Base-by-base conservation (phyloP, 2,329 filamentous ascomycete species). In the Bimuria novae-zelandiae region DNA sequence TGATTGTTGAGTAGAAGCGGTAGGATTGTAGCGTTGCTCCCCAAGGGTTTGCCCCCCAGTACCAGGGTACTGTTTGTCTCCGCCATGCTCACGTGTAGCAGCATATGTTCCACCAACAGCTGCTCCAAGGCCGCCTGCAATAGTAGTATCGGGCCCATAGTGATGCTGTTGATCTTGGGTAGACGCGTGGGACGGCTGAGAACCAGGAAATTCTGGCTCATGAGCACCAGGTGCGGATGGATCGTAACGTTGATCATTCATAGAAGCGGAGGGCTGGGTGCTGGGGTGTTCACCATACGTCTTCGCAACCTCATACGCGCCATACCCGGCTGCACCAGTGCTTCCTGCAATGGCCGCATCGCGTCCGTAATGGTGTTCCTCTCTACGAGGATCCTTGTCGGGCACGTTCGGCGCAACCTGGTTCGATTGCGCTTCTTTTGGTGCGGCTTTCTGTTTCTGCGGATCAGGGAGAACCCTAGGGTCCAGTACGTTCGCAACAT, bases 261-360 rank as follows among this genome's bases (percentile, higher is more conserved):
- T 64, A 8, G 68, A 58, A 10, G 68, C 64, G 17, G 45, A 44
- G 2, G 65, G 62, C 29, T 68, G 68, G 4, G 68, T 72, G 57
- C 54, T 64, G 21, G 56, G 64, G 32, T 72, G 66, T 8, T 68
- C 59, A 29, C 59, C 62, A 36, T 74, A 70, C 2, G 53, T 42
- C 32, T 72, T 56, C 1, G 58, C 60, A 12, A 65, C 63, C 43
- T 75, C 68, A 44, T 75, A 67, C 0, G 65, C 72, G 42, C 68
- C 69, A 36, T 67, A 64, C 7, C 69, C 70, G 25, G 66, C 62
- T 25, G 63, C 67, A 11, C 64, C 67, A n/a, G 63, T 57, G 25
- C 63, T 68, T 35, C 69, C 73, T 42, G 58, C 66, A 23, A 71
- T 27, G 14, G 67, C 69, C 27, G 66, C 60, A 39, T 71, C 64